Base-by-base conservation (phyloP, 2,329 filamentous ascomycete genomes). In the Curvularia lunata region DNA sequence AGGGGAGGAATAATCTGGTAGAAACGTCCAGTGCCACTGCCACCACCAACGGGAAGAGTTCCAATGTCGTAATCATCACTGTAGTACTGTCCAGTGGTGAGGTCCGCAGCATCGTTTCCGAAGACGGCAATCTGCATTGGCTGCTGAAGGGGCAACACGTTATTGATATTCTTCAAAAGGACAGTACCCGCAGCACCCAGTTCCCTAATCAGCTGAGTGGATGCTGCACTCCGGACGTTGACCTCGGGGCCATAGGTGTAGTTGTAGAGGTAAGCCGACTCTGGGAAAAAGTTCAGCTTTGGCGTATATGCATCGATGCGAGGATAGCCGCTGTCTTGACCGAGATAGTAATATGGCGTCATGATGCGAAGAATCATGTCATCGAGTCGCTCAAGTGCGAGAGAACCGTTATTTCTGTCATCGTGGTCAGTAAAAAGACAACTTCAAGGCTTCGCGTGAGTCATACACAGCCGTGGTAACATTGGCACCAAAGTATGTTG, bases 111-210 rank as follows among this genome's bases (percentile, higher is more conserved):
- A 61, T 80, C 80, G 47, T 82, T 81, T 0, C 82, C 82, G 58
- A 83, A 82, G 1, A 84, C 75, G 3, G 73, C 78, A 38, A 84
- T 78, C 23, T 7, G 77, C 79, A 48, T 73, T 75, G 1, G 82
- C 81, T 50, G 79, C 48, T 80, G 79, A 2, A 90, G 67, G 0
- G 84, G 84, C 1, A 86, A 72, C 0, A 80, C 70, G 3, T 76
- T 73, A 9, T 79, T 78, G 0, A 62, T 68, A 54, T 86, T 86
- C 67, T 84, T 84, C 9, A 84, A 59, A 4, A 79, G 58, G 0
- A 79, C 77, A 12, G 75, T 77, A 0, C 77, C 77, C 12, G 76
- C 76, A 18, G 77, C 76, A 28, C 77, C 78, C 12, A 79, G 64
- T 38, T 77, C 68, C 9, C 79, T 72, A 38, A 81, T 79, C 13